Evolutionary conservation across 163 green algal species (phyloP), one percentile per base, ranked within the genome.

Genomic region (Volvox carteri): DNA sequence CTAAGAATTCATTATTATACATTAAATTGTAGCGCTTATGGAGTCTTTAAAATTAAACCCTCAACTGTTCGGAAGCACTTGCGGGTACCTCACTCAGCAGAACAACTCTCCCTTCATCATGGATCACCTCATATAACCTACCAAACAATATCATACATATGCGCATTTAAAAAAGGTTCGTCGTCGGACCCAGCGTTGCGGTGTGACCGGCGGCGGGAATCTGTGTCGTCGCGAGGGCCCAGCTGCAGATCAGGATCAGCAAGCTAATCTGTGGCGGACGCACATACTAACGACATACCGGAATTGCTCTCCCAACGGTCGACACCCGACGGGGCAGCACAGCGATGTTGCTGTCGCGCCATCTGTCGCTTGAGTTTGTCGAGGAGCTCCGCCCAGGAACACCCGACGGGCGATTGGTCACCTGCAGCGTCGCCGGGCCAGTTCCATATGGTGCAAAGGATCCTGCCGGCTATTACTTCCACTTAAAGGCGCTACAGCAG

Each of bases 401-500:
- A 28, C 90, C 89, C 12, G 30, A 48, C 7, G 84, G 76, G 0
- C 30, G 37, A 0, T 46, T 89, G 72, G 86, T 95, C 23, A 50
- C 92, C 0, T 88, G 84, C 41, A 60, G 58, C n/a, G 41, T 90
- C 16, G 91, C 91, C 16, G 92, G 86, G n/a, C 88, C 92, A 19
- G 58, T 93, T 1, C 37, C 84, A 2, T 93, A 92, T 52, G 62
- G 44, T n/a, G 23, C 30, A 5, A 96, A 96, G 83, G 96, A 98
- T 35, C 44, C 96, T 11, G 96, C 95, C 12, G 96, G 96, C 0
- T 91, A 94, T 77, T 86, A 83, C 6, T 97, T 97, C 90, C 95
- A 97, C 65, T 42, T 90, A 0, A 90, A 88, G 50, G 95, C 94
- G 28, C 87, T 97, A 7, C 83, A 90, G 67, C 95, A 97, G 78